Evolutionary conservation across 352 stramenopile species (phyloP), one percentile per base, ranked within the genome.

Genomic region (Pythium dissotocum): DNA sequence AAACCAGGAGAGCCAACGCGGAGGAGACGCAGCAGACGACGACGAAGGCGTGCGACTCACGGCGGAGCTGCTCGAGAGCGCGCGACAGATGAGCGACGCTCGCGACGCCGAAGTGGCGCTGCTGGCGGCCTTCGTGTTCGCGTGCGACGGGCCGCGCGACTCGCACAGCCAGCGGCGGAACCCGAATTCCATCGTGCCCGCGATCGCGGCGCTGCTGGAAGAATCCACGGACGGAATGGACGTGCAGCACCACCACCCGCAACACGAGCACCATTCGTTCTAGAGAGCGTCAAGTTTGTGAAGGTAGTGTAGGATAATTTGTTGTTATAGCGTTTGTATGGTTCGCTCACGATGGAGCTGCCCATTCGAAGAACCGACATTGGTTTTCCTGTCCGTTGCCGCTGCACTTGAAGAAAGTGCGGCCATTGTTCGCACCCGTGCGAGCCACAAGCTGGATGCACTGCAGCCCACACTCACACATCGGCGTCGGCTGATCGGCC

Each of bases 361-460:
- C 82, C 96, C 96, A 98, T 72, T 97, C 70, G 78, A 99, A 99
- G 76, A 97, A 97, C 66, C 84, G 78, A 61, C 93, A 98, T 66
- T 97, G 88, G 38, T 87, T 82, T 30, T 84, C 87, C 48, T 88
- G 81, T 1, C 77, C 76, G 54, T 82, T 83, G 18, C 88, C 88
- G 10, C 87, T 84, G 69, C 96, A 99, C 54, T 94, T 97, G 83
- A 90, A 98, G 68, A 98, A 99, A 56, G 88, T 92, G 44, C 94
- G 83, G 30, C 95, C 96, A 35, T 93, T 89, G 71, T 99, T 98
- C 8, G 62, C 55, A 30, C 80, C 85, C 49, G 82, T 91, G n/a
- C 75, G 84, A 46, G 83, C 91, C 8, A 83, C 88, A 38, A 93
- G 66, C 65, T 86, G 69, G 40, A 82, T 62, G 12, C 69, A 71